Evolutionary conservation across 2,329 filamentous ascomycete genomes (phyloP), one percentile per base, ranked within the genome.

Genomic region (Xylaria hypoxylon): DNA sequence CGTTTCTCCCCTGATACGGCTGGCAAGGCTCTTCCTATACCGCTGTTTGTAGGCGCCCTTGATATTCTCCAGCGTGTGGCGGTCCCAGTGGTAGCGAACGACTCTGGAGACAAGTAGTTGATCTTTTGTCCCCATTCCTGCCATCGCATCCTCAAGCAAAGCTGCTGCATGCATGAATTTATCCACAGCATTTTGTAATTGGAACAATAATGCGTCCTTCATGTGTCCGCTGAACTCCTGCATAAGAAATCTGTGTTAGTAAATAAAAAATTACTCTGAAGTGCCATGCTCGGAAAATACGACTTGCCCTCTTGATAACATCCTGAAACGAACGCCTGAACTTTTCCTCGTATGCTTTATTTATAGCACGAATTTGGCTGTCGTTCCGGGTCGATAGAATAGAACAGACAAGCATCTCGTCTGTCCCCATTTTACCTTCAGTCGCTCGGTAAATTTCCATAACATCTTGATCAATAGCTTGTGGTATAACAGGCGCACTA

Each of bases 201-300:
- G 93, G 77, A 89, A 89, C 28, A 96, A 80, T 0, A 98, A 85
- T 0, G 93, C 93, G 17, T 92, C 87, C 77, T 94, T 85, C 94
- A 98, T 97, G 77, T 98, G 95, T 0, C 95, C 95, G 0, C 90
- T 92, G 80, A 97, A 97, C 74, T 96, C 89, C 81, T 90, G 67
- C 22, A 56, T 38, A 24, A 28, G 35, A 17, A 53, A 31, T 50
- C 1, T 22, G 13, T 60, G 48, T 68, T 42, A 65, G 62, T 19
- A 62, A 8, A 48, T 10, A 5, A 45, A 8, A 22, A 7, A 13
- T 15, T 5, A 15, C 4, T 31, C 17, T 11, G 0, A 13, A 28
- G 6, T 56, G 22, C 76, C 82, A n/a, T 38, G 6, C 6, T 48
- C 24, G 40, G 15, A 48, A 22, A n/a, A 51, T 40, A 40, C 19